A percentile compares a stretch with the other conserved stretches of the same genome.
Evolutionary conservation across 345 rosid genomes (phyloP).

Genomic region (Corchorus capsularis): DNA sequence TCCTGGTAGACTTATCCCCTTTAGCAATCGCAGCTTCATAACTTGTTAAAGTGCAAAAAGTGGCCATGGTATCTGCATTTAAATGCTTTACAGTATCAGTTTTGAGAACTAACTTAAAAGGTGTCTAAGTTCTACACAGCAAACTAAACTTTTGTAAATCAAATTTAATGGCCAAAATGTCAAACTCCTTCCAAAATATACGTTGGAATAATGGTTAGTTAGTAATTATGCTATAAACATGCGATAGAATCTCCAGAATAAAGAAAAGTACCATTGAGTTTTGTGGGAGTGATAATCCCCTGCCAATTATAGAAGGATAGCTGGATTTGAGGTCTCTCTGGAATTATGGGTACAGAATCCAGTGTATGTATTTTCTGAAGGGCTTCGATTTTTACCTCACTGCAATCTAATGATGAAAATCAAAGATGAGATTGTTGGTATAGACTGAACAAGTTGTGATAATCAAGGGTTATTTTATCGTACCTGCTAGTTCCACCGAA

Average conservation of each 20-base stretch:
- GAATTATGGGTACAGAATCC: neutral
- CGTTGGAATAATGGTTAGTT: neutral
- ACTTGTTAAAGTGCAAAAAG: neutral
- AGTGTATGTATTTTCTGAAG: neutral
- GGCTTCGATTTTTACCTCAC: neutral
- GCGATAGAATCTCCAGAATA: too few relatives aligned
- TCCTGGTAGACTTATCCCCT: neutral
- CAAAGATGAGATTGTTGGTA: neutral
- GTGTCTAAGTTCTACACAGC: too few relatives aligned
- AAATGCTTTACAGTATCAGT: neutral
- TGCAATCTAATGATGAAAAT: neutral
- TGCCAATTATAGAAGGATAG: neutral
- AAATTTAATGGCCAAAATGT: neutral
- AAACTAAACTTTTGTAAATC: too few relatives aligned
- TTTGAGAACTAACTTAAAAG: neutral
- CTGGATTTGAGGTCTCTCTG: neutral
- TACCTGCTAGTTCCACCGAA: neutral
- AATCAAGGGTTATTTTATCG: neutral
- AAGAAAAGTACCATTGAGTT: neutral
- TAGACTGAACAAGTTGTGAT: neutral
- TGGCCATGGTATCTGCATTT: neutral
- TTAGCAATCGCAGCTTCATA: neutral
- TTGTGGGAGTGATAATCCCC: neutral
- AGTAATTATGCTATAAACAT: too few relatives aligned
- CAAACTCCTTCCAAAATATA: neutral